Evolutionary conservation across 1,284 basidiomycete species (phyloP), one percentile per base, ranked within the genome.

Genomic region (Peniophora sp.): DNA sequence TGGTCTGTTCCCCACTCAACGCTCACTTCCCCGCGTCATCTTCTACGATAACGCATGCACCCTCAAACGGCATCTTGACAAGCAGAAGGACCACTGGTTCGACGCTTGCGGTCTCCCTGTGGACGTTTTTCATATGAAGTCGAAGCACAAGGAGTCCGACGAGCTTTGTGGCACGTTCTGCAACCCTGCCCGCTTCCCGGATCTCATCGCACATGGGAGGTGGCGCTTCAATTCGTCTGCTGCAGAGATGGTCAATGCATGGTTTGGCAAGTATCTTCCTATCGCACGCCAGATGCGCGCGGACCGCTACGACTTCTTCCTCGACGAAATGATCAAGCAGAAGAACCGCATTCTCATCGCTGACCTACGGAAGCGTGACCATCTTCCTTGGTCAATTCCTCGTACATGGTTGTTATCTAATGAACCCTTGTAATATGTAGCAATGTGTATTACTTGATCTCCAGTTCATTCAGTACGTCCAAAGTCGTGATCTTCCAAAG

Each of bases 91-190:
- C 22, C 52, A 53, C 0, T 61, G 53, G 45, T 72, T 69, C 27
- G 1, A 52, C 0, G 17, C 56, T 20, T 56, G 65, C 24, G 63
- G 55, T 0, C 59, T 70, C 0, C 53, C 58, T 0, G 70, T 75
- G 0, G 67, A 75, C 48, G 66, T 73, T 0, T 75, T 71, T 20
- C 72, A 75, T 47, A 70, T 71, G 56, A 64, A 68, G 6, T 57
- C 52, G 45, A 76, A 75, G 54, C 71, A 75, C 56, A 60, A 57
- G n/a, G n/a, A n/a, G 12, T 52, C 52, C 2, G 55, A 45, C 0
- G 65, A 74, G 44, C 23, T 59, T 35, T 75, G 69, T 45, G 61
- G 69, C 12, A 45, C 54, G 9, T 36, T 71, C 39, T 73, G 72
- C 48, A 73, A 74, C 46, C 68, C 69, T 0, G 54, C 56, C 0